phyloP scores from a whole-genome alignment of 2,329 filamentous ascomycete species.

The Fusarium goolgardi region DNA sequence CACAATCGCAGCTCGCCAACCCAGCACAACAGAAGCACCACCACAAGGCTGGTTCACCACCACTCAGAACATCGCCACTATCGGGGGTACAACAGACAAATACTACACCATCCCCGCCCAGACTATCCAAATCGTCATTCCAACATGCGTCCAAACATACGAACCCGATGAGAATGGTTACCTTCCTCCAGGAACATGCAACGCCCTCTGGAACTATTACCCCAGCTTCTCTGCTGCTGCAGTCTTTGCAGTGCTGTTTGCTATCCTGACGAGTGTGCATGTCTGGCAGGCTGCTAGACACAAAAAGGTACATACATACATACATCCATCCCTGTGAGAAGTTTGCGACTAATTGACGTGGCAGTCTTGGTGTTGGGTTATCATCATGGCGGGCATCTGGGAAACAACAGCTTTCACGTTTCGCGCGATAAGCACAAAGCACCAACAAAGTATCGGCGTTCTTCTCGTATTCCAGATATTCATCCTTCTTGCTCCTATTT shows the following conservation, averaged over 20 bases:
- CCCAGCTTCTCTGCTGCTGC: slow-evolving; percentile 49
- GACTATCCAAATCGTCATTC: slow-evolving; percentile 49
- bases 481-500: slow-evolving; percentile 40
- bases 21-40: slow-evolving; percentile 19
- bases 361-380: slow-evolving; percentile 52
- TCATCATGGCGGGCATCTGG: slow-evolving; percentile 52
- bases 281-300: slow-evolving; percentile 38
- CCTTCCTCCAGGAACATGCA: slow-evolving; percentile 49
- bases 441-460: slow-evolving; percentile 34
- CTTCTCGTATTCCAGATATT: slow-evolving; percentile 43
- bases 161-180: slow-evolving; percentile 51
- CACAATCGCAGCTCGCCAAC: slow-evolving; percentile 18
- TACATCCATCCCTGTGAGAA: slow-evolving; percentile 16
- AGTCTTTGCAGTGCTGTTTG: slow-evolving; percentile 48
- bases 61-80: slow-evolving; percentile 44
- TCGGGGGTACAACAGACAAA: slow-evolving; percentile 34
- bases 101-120: slow-evolving; percentile 45
- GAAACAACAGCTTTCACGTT: slow-evolving; percentile 42
- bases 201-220: slow-evolving; percentile 51
- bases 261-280: slow-evolving; percentile 24
- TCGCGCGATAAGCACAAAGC: slow-evolving; percentile 36
- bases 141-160: slow-evolving; percentile 54
- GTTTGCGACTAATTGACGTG: neutral
- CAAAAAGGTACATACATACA: slow-evolving; percentile 38
- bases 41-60: slow-evolving; percentile 44